These are phyloP conservation scores for Phytophthora niederhauseri DNA, from an alignment of 352 stramenopile genomes.

Conservation along the genomic window DNA sequence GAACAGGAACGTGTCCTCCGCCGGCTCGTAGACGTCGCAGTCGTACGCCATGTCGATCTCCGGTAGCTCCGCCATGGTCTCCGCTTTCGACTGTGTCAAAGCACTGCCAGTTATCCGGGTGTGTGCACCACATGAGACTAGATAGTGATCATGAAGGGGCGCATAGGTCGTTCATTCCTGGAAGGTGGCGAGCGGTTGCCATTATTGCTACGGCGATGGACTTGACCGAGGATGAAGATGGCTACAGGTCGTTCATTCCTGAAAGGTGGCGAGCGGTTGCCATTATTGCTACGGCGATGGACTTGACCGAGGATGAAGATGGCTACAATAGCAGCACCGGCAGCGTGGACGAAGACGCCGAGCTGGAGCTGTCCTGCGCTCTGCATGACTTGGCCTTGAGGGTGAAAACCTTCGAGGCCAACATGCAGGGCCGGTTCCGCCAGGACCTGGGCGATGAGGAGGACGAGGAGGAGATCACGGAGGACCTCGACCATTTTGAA, in stretches of 20 bases:
- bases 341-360: constrained; percentile 73
- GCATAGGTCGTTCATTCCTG: background rate
- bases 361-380: constrained; percentile 78
- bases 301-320: constrained; percentile 41
- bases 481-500: constrained; percentile 66
- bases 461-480: constrained; percentile 62
- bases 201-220: too few species aligned
- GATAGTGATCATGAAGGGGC: constrained; percentile 32
- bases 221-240: too few species aligned
- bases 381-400: constrained; percentile 68
- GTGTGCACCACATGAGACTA: constrained; percentile 28
- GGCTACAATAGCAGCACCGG: constrained; percentile 60
- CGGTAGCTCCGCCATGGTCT: constrained; percentile 53
- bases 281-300: constrained; percentile 17
- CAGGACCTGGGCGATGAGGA: constrained; percentile 36
- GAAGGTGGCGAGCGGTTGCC: background rate
- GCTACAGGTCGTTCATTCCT: background rate
- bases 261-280: background rate
- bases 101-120: constrained; percentile 8
- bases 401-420: constrained; percentile 73
- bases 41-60: constrained; percentile 82
- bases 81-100: constrained; percentile 8
- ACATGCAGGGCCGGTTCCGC: constrained; percentile 67
- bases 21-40: constrained; percentile 96
- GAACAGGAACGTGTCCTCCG: constrained; percentile 98